These are phyloP conservation scores for Paecilomyces variotii DNA, from an alignment of 2,329 filamentous ascomycete genomes.

Conservation along the genomic window DNA sequence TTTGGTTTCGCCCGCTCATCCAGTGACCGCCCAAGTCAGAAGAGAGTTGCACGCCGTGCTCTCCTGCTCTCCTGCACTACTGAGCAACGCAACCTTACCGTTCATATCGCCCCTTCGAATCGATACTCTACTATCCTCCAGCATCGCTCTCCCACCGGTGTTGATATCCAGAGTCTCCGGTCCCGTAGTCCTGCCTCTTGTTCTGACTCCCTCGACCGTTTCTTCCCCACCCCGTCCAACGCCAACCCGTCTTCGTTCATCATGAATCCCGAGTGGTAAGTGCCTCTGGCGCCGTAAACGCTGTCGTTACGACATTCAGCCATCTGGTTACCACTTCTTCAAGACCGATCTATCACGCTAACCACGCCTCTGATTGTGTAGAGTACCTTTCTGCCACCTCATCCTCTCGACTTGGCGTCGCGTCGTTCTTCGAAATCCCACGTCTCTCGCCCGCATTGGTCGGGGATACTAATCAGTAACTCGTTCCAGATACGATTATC, in stretches of 20 bases:
- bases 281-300: conserved; percentile 6
- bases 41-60: conserved; percentile 17
- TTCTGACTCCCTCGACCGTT: not conserved
- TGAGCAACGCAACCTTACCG: conserved; percentile 15
- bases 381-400: conserved; percentile 14
- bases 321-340: conserved; percentile 2
- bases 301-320: conserved; percentile 2
- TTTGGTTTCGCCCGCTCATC: not conserved
- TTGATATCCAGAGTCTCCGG: not conserved
- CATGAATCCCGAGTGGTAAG: conserved; percentile 45
- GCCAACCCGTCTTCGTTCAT: conserved; percentile 15
- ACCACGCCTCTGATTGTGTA: conserved; percentile 6
- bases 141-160: conserved; percentile 4
- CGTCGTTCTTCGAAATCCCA: not conserved
- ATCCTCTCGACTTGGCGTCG: not conserved
- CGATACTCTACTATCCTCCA: not conserved
- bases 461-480: conserved; percentile 14
- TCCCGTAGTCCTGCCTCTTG: conserved; percentile 1
- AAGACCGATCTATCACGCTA: not conserved
- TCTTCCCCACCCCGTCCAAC: not conserved
- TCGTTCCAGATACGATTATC: conserved; percentile 88
- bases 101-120: conserved; percentile 1
- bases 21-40: not conserved
- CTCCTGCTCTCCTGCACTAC: conserved; percentile 20
- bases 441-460: not conserved